A percentile compares a stretch with the other conserved stretches of the same genome.
Conservation (phyloP, 1,139 yeast genomes). For the Candida gigantensis region DNA sequence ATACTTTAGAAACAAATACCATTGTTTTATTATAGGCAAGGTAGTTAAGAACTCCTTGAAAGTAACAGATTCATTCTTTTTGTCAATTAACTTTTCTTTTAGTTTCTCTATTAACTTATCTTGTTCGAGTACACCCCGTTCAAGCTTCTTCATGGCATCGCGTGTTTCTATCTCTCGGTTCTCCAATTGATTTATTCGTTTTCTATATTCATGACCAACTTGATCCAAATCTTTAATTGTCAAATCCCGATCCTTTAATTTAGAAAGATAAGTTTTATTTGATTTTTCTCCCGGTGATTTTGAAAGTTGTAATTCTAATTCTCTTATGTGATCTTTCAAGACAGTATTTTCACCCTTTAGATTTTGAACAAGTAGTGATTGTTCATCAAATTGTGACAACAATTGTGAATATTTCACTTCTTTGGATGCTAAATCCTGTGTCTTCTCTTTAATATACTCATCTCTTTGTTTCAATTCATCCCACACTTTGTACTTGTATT, state of each 20-base stretch:
- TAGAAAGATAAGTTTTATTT: slow-evolving; percentile 7
- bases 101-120: slow-evolving; percentile 24
- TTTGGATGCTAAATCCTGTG: slow-evolving; percentile 2
- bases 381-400: slow-evolving; percentile 10
- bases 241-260: slow-evolving; percentile 23
- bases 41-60: slow-evolving; percentile 22
- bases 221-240: slow-evolving; percentile 23
- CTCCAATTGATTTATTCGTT: slow-evolving; percentile 20
- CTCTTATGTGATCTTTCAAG: slow-evolving; percentile 21
- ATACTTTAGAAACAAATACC: slow-evolving; percentile 28
- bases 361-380: slow-evolving; percentile 15
- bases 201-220: slow-evolving; percentile 26
- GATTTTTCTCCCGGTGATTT: slow-evolving; percentile 6
- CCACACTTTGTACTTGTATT: slow-evolving; percentile 4
- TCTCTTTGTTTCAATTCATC: slow-evolving; percentile 7
- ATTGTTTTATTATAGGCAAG: slow-evolving; percentile 37
- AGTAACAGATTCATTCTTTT: neutral
- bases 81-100: slow-evolving; percentile 18
- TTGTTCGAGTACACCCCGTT: slow-evolving; percentile 19
- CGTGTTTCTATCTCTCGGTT: slow-evolving; percentile 18
- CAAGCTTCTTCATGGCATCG: slow-evolving; percentile 19
- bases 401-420: slow-evolving; percentile 3
- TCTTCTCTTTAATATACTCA: slow-evolving; percentile 6
- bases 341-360: slow-evolving; percentile 22
- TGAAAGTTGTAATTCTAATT: slow-evolving; percentile 22